phyloP scores from a whole-genome alignment of 2,329 filamentous ascomycete genomes.

The Camptophora hylomeconis region DNA sequence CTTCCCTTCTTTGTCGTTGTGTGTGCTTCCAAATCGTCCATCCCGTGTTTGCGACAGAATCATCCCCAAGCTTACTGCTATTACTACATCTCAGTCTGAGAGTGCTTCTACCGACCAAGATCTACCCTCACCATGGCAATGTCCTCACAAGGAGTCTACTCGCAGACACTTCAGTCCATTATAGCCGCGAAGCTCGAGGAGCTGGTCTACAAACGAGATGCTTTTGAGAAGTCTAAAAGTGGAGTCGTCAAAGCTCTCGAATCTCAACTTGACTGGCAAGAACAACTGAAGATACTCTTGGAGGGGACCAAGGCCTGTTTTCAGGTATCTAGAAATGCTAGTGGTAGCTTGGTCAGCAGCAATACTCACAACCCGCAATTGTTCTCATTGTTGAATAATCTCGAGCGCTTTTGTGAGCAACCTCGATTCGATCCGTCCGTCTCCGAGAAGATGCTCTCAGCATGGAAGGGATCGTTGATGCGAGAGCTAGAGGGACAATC shows the following conservation, averaged over 20 bases:
- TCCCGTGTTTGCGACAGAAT: too few species aligned
- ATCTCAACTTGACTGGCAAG: conserved; percentile 19
- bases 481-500: conserved; percentile 36
- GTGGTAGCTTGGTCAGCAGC: conserved; percentile 21
- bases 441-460: conserved; percentile 30
- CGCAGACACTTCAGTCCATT: conserved; percentile 42
- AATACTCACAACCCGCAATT: conserved; percentile 10
- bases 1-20: too few species aligned
- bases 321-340: conserved; percentile 24
- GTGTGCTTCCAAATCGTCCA: too few species aligned
- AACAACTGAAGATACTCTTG: conserved; percentile 23
- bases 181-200: conserved; percentile 45
- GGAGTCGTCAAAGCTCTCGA: conserved; percentile 26
- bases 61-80: too few species aligned
- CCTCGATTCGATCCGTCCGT: conserved; percentile 41
- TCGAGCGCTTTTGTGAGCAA: conserved; percentile 41
- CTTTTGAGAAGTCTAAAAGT: conserved; percentile 36
- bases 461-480: conserved; percentile 36
- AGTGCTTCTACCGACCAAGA: too few species aligned
- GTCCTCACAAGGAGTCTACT: conserved; percentile 24
- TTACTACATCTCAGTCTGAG: too few species aligned
- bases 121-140: conserved; percentile 10
- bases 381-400: conserved; percentile 24
- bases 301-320: conserved; percentile 26
- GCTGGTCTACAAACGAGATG: conserved; percentile 37